Base-by-base conservation (phyloP, 1,139 yeast species). In the Pichia norvegensis region DNA sequence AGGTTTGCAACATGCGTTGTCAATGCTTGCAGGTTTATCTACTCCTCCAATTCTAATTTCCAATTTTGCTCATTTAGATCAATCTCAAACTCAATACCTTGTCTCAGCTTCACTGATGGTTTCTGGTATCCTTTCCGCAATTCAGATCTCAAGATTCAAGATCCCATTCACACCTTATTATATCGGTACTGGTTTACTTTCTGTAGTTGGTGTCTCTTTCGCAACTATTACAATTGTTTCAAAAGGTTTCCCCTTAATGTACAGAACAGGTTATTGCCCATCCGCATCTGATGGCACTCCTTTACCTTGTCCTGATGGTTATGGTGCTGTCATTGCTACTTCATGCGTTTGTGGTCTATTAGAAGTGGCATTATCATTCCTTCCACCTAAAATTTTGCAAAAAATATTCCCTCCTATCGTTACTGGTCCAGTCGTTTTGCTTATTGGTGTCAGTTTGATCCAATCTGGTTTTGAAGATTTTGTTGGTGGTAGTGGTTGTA, bases 11-110 rank as follows among this genome's bases (percentile, higher is more conserved):
- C 97, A 88, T 62, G 70, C 95, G 1, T 67, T 88, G 55, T 82
- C 96, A 38, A 85, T 87, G 95, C 67, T 88, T 66, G 96, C 95
- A 10, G 96, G 96, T 58, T 78, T 88, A 42, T 83, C 84, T 37
- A 72, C 95, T n/a, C 95, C 95, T 6, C 94, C 95, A 2, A 66
- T 86, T 47, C 69, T 85, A 55, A 82, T 85, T 42, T 68, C 88
- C 1, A 57, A 68, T 10, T 66, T 74, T 25, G 88, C 90, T 21
- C 73, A 83, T 62, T 70, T 87, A 46, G 65, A 64, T 29, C 53
- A 68, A 17, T 72, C 64, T 3, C 52, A 68, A 19, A 73, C 78
- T 43, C 81, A 85, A 58, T 87, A 86, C 64, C 67, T 88, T 55
- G 95, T 88, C 23, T 79, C 90, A 33, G 79, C 81, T 5, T 78